A percentile compares a stretch with the other conserved stretches of the same genome.
phyloP scores from a whole-genome alignment of 1,284 basidiomycete species.

The Leccinum fallax region DNA sequence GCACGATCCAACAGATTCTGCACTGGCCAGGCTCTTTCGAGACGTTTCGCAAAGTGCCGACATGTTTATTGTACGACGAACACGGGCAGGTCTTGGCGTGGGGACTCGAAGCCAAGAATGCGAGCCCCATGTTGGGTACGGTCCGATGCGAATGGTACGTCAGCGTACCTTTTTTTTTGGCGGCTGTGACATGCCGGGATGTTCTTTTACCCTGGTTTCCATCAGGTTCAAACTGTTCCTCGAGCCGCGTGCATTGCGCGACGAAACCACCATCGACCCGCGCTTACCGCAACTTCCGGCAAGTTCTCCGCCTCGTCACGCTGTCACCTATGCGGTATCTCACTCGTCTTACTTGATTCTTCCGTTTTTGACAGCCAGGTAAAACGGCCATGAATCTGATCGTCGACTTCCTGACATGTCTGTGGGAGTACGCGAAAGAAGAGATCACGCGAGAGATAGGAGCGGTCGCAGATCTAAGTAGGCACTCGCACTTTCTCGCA shows the following conservation, averaged over 20 bases:
- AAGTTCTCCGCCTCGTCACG: slow-evolving; percentile 28
- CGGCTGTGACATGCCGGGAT: background rate
- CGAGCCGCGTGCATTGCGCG: slow-evolving; percentile 74
- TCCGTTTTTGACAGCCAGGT: slow-evolving; percentile 50
- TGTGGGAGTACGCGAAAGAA: slow-evolving; percentile 84
- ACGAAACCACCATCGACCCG: slow-evolving; percentile 65
- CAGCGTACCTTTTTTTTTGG: background rate
- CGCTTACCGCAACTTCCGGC: slow-evolving; percentile 80
- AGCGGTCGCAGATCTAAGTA: slow-evolving; percentile 78
- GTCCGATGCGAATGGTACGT: slow-evolving; percentile 70
- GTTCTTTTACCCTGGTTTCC: background rate
- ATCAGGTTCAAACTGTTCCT: slow-evolving; percentile 77
- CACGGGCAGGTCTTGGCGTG: slow-evolving; percentile 70
- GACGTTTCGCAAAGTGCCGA: slow-evolving; percentile 81
- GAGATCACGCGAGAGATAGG: slow-evolving; percentile 84
- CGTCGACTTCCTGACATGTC: slow-evolving; percentile 73
- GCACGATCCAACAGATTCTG: slow-evolving; percentile 75
- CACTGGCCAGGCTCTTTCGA: slow-evolving; percentile 79
- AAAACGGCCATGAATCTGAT: slow-evolving; percentile 77
- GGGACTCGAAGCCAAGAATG: slow-evolving; percentile 81
- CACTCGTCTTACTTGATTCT: background rate
- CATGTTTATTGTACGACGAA: slow-evolving; percentile 75
- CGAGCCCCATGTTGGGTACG: slow-evolving; percentile 64
- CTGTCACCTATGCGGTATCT: background rate
- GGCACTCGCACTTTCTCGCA: slow-evolving; percentile 22